These are phyloP conservation scores for Solioccasus polychromus DNA, from an alignment of 768 basidiomycete species.

Conservation along the genomic window DNA sequence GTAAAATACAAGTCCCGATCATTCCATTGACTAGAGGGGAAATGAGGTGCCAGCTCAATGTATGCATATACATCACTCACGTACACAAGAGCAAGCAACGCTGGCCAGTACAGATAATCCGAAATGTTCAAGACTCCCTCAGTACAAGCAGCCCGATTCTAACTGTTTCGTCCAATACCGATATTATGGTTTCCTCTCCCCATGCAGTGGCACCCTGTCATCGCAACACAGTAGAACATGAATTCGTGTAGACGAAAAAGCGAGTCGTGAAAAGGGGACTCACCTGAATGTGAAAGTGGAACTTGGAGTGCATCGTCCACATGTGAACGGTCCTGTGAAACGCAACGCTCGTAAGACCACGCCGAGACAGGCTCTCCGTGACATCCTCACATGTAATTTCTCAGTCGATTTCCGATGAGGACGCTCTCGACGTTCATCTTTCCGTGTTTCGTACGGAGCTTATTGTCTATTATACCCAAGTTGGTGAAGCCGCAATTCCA, in stretches of 20 bases:
- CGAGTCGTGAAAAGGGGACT: background rate
- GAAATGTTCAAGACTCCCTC: no score
- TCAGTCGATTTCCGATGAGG: slow-evolving; percentile 10
- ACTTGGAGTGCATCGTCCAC: slow-evolving; percentile 19
- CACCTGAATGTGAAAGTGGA: slow-evolving; percentile 14
- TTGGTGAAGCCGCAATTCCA: slow-evolving; percentile 15
- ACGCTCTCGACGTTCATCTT: slow-evolving; percentile 2
- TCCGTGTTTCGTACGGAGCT: slow-evolving; percentile 4
- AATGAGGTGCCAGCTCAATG: no score
- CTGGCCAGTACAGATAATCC: no score
- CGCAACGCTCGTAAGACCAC: background rate
- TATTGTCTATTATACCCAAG: slow-evolving; percentile 13
- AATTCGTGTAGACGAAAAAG: no score
- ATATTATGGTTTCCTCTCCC: slow-evolving; percentile 17
- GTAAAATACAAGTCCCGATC: no score
- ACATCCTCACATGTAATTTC: slow-evolving; percentile 7
- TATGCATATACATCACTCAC: no score
- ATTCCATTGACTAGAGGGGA: no score
- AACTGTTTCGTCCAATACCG: slow-evolving; percentile 13
- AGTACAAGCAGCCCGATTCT: slow-evolving; percentile 15
- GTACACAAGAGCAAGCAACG: no score
- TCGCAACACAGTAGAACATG: background rate
- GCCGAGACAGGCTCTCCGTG: no score
- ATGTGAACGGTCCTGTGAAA: slow-evolving; percentile 10
- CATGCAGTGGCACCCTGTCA: slow-evolving; percentile 19